These are phyloP conservation scores for Lodderomyces beijingensis DNA, from an alignment of 1,139 yeast species.

Conservation along the genomic window DNA sequence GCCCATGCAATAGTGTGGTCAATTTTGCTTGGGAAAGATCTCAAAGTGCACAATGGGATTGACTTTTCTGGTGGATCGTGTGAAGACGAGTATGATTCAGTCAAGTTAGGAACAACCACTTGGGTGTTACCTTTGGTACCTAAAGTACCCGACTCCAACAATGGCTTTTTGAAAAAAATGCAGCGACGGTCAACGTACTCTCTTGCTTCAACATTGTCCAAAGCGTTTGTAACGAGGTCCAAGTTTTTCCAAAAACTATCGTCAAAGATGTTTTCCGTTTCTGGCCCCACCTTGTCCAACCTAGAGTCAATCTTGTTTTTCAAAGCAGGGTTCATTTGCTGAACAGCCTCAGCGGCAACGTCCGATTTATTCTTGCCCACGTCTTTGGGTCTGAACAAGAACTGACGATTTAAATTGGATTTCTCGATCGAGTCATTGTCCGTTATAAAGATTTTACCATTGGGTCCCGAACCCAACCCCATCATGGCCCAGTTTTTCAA, in stretches of 20 bases:
- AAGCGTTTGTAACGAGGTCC: conserved; percentile 91
- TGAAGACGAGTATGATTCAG: conserved; percentile 93
- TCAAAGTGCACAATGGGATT: conserved; percentile 92
- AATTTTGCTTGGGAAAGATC: conserved; percentile 96
- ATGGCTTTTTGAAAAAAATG: conserved; percentile 85
- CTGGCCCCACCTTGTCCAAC: conserved; percentile 88
- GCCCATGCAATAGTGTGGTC: conserved; percentile 99
- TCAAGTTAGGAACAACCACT: conserved; percentile 86
- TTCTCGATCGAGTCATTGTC: conserved; percentile 96
- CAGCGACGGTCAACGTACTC: conserved; percentile 97
- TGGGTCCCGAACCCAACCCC: conserved; percentile 90
- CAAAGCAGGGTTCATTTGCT: conserved; percentile 79
- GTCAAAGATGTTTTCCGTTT: conserved; percentile 81
- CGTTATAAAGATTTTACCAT: conserved; percentile 80
- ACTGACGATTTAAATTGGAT: conserved; percentile 93
- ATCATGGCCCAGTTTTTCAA: conserved; percentile 96
- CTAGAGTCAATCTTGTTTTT: conserved; percentile 69
- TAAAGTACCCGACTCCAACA: conserved; percentile 92
- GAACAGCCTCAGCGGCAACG: conserved; percentile 83
- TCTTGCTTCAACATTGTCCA: conserved; percentile 97
- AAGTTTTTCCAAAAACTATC: conserved; percentile 82
- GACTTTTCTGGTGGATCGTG: conserved; percentile 99
- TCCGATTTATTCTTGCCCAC: conserved; percentile 91
- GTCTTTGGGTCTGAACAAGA: conserved; percentile 88
- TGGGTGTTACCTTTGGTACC: conserved; percentile 99